A percentile compares a stretch with the other conserved stretches of the same genome.
Conservation (phyloP, 2,329 filamentous ascomycete species). For the Phyllosticta citribraziliensis region DNA sequence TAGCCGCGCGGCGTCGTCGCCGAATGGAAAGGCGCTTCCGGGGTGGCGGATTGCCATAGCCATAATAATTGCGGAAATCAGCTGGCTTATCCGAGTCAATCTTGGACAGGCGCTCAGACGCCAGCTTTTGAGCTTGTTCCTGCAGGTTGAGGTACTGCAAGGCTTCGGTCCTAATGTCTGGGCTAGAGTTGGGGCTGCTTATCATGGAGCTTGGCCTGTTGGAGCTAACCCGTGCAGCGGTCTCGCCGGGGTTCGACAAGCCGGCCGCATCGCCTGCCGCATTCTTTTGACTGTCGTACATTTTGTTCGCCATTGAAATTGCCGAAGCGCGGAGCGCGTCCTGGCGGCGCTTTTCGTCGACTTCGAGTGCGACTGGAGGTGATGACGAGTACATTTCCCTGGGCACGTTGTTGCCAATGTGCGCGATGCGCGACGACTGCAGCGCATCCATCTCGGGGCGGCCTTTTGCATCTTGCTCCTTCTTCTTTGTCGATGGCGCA, state of each 20-base stretch:
- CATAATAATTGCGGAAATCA: slow-evolving; percentile 69
- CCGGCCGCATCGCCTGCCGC: slow-evolving; percentile 37
- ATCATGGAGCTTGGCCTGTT: slow-evolving; percentile 21
- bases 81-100: slow-evolving; percentile 57
- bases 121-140: slow-evolving; percentile 77
- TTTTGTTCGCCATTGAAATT: slow-evolving; percentile 78
- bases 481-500: slow-evolving; percentile 32
- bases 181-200: slow-evolving; percentile 17
- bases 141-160: slow-evolving; percentile 56
- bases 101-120: slow-evolving; percentile 71
- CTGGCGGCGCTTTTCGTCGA: slow-evolving; percentile 62
- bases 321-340: slow-evolving; percentile 73
- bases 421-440: slow-evolving; percentile 18
- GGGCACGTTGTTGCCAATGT: slow-evolving; percentile 59
- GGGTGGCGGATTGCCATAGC: slow-evolving; percentile 41
- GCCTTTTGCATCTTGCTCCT: slow-evolving; percentile 21
- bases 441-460: slow-evolving; percentile 22
- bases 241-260: slow-evolving; percentile 27
- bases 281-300: slow-evolving; percentile 65
- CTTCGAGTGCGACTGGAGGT: slow-evolving; percentile 61
- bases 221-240: slow-evolving; percentile 25
- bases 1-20: slow-evolving; percentile 52
- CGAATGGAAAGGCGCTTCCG: slow-evolving; percentile 42
- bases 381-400: slow-evolving; percentile 69
- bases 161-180: slow-evolving; percentile 44